Evolutionary conservation across 2,329 filamentous ascomycete species (phyloP), one percentile per base, ranked within the genome.

Genomic region (Colletotrichum orbiculare): DNA sequence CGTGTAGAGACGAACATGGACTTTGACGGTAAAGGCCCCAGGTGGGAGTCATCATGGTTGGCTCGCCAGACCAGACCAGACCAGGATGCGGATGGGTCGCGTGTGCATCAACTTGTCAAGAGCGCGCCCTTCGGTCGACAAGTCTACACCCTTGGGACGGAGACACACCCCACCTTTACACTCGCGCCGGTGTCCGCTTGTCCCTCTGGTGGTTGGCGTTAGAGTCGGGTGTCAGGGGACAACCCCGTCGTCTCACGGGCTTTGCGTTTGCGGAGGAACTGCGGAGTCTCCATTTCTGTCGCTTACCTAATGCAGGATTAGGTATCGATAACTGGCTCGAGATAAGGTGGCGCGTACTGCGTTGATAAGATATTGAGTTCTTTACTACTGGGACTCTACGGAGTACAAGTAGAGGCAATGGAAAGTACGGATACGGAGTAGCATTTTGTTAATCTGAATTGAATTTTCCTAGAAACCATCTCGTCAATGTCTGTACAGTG

Each of bases 61-160:
- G 62, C 52, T 62, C 62, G 41, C 45, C 50, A 56, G 47, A 65
- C 63, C 52, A 45, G 52, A 37, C 45, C 50, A 56, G 47, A 65
- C 63, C 52, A 45, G 63, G 63, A 45, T 66, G 17, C 49, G 34
- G 52, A 66, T 66, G 63, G 63, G 63, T 63, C 63, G 53, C 47
- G 49, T 60, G 61, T 64, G 59, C 58, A 66, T 66, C 52, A 66
- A 35, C 61, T 60, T 64, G 61, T 64, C 61, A 53, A 64, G 56
- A 66, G 63, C 49, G 63, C 63, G 63, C 63, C 54, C 59, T 49
- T 63, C 38, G 52, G n/a, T 66, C 60, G 63, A 63, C 63, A 66
- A 57, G 63, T 53, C 48, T 53, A 61, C 63, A 66, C 58, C 58
- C 58, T 66, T 63, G 10, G 46, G 52, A 66, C 47, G 63, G 58